phyloP scores from a whole-genome alignment of 768 basidiomycete species.

The Kwoniella newhampshirensis region DNA sequence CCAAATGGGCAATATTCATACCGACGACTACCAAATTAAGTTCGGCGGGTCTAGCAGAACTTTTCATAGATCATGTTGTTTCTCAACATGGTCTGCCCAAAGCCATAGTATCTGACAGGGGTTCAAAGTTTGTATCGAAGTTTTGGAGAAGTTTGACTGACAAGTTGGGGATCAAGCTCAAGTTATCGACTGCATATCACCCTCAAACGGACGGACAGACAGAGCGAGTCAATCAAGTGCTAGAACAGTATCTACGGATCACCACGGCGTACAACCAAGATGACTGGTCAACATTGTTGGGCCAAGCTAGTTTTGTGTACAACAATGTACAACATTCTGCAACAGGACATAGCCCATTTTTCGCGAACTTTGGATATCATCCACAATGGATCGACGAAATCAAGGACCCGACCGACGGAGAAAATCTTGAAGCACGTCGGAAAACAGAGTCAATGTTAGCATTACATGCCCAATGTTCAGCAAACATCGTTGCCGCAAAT shows the following conservation, averaged over 20 bases:
- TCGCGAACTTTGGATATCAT: slow-evolving; percentile 17
- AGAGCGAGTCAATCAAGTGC: slow-evolving; percentile 55
- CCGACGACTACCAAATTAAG: slow-evolving; percentile 49
- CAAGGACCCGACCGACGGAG: background rate
- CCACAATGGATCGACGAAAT: slow-evolving; percentile 10
- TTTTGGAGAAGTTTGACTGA: slow-evolving; percentile 54
- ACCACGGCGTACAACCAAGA: slow-evolving; percentile 49
- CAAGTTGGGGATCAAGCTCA: slow-evolving; percentile 47
- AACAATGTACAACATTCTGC: slow-evolving; percentile 17
- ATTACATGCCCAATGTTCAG: slow-evolving; percentile 6
- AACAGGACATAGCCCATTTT: slow-evolving; percentile 13
- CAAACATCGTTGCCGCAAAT: slow-evolving; percentile 26
- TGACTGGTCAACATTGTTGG: slow-evolving; percentile 53
- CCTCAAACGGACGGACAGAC: slow-evolving; percentile 57
- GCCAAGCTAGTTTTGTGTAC: slow-evolving; percentile 35
- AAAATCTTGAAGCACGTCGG: background rate
- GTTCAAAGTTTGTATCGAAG: slow-evolving; percentile 35
- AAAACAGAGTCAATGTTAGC: background rate
- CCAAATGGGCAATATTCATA: slow-evolving; percentile 57
- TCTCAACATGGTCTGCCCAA: slow-evolving; percentile 38
- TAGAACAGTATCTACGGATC: slow-evolving; percentile 55
- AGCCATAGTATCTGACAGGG: slow-evolving; percentile 45
- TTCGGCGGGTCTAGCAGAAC: slow-evolving; percentile 44
- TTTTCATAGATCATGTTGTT: slow-evolving; percentile 19
- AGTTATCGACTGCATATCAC: slow-evolving; percentile 57